These are phyloP conservation scores for Annona squamosa DNA, from an alignment of 164 flowering plant species.

Conservation along the genomic window DNA sequence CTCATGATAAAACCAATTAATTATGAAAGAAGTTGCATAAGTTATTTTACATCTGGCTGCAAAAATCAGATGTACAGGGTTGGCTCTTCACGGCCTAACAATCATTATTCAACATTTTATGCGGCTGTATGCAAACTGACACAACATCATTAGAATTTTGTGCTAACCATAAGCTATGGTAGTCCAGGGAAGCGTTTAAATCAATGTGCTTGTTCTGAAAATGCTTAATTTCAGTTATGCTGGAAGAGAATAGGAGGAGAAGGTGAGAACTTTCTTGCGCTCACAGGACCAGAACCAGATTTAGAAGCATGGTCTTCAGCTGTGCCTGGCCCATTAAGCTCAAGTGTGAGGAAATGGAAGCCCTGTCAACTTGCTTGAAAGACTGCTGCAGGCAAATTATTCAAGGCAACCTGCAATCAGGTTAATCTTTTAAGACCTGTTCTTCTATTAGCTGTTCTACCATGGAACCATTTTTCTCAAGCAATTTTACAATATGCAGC, in stretches of 20 bases:
- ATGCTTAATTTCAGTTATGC: conserved; percentile 31
- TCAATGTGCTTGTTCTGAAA: background rate
- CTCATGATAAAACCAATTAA: background rate
- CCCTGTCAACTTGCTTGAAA: conserved; percentile 21
- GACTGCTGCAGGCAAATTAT: background rate
- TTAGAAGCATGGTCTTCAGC: conserved; percentile 42
- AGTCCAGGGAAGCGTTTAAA: background rate
- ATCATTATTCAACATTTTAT: too few relatives aligned
- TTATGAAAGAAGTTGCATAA: too few relatives aligned
- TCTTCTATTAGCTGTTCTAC: background rate
- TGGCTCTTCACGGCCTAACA: too few relatives aligned
- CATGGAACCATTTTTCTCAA: background rate
- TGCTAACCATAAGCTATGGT: background rate
- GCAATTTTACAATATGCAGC: background rate
- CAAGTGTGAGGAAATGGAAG: conserved; percentile 49
- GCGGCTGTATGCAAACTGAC: too few relatives aligned
- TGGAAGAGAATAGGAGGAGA: conserved; percentile 55
- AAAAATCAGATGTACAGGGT: too few relatives aligned
- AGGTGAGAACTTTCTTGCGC: conserved; percentile 65
- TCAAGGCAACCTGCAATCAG: background rate
- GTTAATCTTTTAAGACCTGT: background rate
- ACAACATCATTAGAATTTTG: too few relatives aligned
- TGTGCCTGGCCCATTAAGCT: conserved; percentile 44
- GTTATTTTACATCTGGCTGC: too few relatives aligned
- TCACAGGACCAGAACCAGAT: conserved; percentile 70